These are phyloP conservation scores for Hypoxylon crocopeplum DNA, from an alignment of 495 filamentous ascomycete species.

Conservation along the genomic window DNA sequence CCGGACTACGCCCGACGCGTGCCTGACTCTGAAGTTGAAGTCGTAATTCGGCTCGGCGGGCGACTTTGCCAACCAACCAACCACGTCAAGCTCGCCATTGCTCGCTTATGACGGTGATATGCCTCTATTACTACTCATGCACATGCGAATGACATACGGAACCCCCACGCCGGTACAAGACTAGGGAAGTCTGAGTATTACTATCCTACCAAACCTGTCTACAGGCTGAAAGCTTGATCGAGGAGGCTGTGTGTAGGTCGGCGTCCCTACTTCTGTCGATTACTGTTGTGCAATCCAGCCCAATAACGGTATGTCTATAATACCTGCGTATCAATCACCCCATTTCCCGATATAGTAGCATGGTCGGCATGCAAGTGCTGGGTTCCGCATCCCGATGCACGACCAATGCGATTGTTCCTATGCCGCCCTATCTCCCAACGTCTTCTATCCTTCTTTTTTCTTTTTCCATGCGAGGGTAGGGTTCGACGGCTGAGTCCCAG, in stretches of 20 bases:
- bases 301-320: conserved; percentile 2
- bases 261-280: conserved; percentile 5
- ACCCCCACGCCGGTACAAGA: not conserved
- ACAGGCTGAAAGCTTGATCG: not conserved
- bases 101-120: conserved; percentile 7
- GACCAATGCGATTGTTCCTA: conserved; percentile 29
- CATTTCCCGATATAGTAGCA: conserved; percentile 22
- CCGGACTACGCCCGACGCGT: conserved; percentile 26
- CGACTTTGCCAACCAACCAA: conserved; percentile 4
- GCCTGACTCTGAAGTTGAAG: conserved; percentile 27
- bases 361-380: conserved; percentile 35
- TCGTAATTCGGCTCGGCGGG: conserved; percentile 6
- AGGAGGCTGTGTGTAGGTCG: not conserved
- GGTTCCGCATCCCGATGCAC: conserved; percentile 29
- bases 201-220: not conserved
- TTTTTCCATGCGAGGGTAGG: not conserved
- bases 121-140: not conserved
- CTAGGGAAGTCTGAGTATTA: not conserved
- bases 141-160: not conserved
- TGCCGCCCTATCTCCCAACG: not conserved
- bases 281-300: conserved; percentile 17
- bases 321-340: conserved; percentile 21
- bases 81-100: conserved; percentile 1
- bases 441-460: not conserved
- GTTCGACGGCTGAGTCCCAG: too few species aligned